phyloP scores from a whole-genome alignment of 2,329 filamentous ascomycete species.

The Cladophialophora bantiana region DNA sequence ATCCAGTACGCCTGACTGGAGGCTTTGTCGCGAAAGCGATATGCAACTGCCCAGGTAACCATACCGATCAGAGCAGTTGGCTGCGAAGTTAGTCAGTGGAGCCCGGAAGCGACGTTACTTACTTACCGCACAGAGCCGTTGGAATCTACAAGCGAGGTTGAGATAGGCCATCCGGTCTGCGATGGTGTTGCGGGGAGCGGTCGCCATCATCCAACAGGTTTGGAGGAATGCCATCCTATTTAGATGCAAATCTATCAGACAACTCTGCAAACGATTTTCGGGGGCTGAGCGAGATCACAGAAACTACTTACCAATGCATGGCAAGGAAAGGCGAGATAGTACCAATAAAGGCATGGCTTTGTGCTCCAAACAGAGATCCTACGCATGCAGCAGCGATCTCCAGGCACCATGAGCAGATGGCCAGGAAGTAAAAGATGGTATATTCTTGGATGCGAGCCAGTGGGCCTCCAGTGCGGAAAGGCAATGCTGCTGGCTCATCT shows the following conservation, averaged over 20 bases:
- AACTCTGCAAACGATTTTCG: background rate
- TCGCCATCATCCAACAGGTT: conserved; percentile 34
- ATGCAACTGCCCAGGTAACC: conserved; percentile 34
- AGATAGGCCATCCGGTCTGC: conserved; percentile 30
- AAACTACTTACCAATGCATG: conserved; percentile 24
- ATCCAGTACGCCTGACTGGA: conserved; percentile 34
- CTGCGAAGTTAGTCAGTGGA: conserved; percentile 20
- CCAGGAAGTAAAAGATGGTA: conserved; percentile 33
- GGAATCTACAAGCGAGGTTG: conserved; percentile 33
- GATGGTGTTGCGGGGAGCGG: conserved; percentile 25
- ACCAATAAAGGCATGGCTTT: conserved; percentile 33
- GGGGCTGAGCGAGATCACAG: background rate
- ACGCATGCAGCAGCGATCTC: conserved; percentile 31
- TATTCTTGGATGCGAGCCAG: conserved; percentile 32
- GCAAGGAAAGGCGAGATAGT: conserved; percentile 30
- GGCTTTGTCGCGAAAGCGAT: conserved; percentile 32
- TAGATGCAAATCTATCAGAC: background rate
- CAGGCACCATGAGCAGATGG: conserved; percentile 27
- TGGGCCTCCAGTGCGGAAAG: conserved; percentile 29
- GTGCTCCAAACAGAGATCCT: conserved; percentile 31
- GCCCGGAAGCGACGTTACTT: background rate
- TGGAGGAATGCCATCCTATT: conserved; percentile 32
- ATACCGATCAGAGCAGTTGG: conserved; percentile 33
- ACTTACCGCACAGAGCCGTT: conserved; percentile 33
- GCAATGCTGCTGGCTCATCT: conserved; percentile 29